A percentile compares a stretch with the other conserved stretches of the same genome.
Conservation (phyloP, 192 early-diverging fungal species). For the Ramicandelaber brevisporus region DNA sequence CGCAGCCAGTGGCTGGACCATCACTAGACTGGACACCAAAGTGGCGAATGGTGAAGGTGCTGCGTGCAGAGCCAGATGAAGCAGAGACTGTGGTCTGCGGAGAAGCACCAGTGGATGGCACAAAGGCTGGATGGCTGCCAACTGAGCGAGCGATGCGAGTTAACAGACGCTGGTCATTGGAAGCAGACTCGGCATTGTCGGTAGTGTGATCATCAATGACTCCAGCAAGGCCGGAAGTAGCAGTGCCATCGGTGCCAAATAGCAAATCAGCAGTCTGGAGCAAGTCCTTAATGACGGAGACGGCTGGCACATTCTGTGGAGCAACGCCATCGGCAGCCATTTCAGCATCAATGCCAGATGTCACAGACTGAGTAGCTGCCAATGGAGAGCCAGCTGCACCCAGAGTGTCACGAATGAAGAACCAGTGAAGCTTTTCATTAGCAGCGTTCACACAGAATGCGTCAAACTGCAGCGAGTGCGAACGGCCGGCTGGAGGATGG, state of each 20-base stretch:
- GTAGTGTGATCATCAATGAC: slow-evolving; percentile 35
- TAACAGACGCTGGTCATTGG: slow-evolving; percentile 20
- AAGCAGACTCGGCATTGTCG: slow-evolving; percentile 42
- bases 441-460: slow-evolving; percentile 42
- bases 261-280: no score
- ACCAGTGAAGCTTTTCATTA: slow-evolving; percentile 31
- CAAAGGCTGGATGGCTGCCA: slow-evolving; percentile 15
- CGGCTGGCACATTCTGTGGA: slow-evolving; percentile 56
- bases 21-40: no score
- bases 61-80: background rate
- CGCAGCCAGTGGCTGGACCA: slow-evolving; percentile 20
- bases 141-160: slow-evolving; percentile 6
- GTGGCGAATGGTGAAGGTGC: slow-evolving; percentile 56
- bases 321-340: slow-evolving; percentile 43
- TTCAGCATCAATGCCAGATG: slow-evolving; percentile 36
- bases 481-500: slow-evolving; percentile 22
- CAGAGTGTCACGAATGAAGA: slow-evolving; percentile 8
- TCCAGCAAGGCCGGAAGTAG: slow-evolving; percentile 9
- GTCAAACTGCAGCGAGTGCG: slow-evolving; percentile 30
- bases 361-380: slow-evolving; percentile 56
- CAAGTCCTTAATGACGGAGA: slow-evolving; percentile 38
- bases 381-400: slow-evolving; percentile 2
- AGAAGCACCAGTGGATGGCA: slow-evolving; percentile 12
- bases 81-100: slow-evolving; percentile 7
- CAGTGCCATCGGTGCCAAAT: slow-evolving; percentile 27